Conservation (phyloP, 305 asterid species). For the Ajuga reptans region DNA sequence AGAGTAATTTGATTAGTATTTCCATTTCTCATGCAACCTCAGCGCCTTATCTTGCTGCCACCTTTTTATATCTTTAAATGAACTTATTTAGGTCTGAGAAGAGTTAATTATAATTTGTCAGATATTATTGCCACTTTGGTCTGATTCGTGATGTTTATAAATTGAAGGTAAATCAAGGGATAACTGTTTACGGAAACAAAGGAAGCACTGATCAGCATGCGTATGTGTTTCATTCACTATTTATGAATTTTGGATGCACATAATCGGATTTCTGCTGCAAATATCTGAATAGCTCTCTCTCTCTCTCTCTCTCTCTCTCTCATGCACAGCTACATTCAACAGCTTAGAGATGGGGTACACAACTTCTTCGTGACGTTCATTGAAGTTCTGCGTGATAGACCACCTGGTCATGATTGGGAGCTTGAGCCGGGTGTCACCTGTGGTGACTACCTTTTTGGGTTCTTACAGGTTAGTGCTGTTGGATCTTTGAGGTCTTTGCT, state of each 20-base stretch:
- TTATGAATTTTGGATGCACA: constrained; percentile 11
- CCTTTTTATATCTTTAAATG: neutral
- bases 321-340: constrained; percentile 77
- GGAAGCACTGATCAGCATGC: constrained; percentile 99
- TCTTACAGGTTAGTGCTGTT: constrained; percentile 58
- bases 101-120: neutral
- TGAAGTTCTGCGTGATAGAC: constrained; percentile 96
- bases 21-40: neutral
- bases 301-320: constrained; percentile 1
- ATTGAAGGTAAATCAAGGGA: constrained; percentile 88
- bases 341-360: constrained; percentile 94
- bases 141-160: constrained; percentile 8
- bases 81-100: neutral
- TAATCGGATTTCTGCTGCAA: constrained; percentile 8
- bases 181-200: constrained; percentile 94
- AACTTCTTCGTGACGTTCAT: constrained; percentile 92
- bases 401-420: constrained; percentile 99
- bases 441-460: constrained; percentile 96
- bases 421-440: constrained; percentile 98
- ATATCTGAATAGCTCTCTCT: constrained; percentile 13
- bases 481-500: constrained; percentile 5
- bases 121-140: neutral
- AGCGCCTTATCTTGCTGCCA: neutral
- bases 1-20: neutral
- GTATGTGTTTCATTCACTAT: constrained; percentile 40